These are phyloP conservation scores for Trichoderma atroviride DNA, from an alignment of 2,329 filamentous ascomycete species.

Conservation along the genomic window DNA sequence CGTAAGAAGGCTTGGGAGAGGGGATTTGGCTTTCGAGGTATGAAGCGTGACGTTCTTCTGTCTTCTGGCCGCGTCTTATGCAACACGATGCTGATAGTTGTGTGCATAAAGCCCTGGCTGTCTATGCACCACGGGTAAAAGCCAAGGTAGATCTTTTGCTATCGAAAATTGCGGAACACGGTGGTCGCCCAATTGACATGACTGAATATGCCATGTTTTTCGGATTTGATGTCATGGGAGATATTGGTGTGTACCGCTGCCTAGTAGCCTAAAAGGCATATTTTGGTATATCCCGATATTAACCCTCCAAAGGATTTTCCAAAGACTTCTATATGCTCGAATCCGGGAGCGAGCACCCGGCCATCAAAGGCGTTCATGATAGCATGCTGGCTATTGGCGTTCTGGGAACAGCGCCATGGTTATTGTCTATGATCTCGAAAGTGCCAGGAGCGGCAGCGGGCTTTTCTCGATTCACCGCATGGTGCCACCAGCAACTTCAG, in stretches of 20 bases:
- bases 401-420: neutral
- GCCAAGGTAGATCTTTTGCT: conserved; percentile 14
- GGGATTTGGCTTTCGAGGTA: conserved; percentile 20
- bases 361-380: conserved; percentile 14
- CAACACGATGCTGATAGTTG: neutral
- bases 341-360: conserved; percentile 2
- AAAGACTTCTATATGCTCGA: conserved; percentile 16
- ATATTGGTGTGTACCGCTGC: conserved; percentile 36
- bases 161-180: conserved; percentile 5
- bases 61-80: neutral
- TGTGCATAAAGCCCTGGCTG: neutral
- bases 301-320: neutral
- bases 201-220: conserved; percentile 42
- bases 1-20: conserved; percentile 15
- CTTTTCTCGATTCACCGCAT: conserved; percentile 36
- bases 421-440: conserved; percentile 38
- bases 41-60: neutral
- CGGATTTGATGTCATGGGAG: conserved; percentile 47
- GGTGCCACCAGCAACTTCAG: conserved; percentile 31
- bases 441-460: conserved; percentile 41
- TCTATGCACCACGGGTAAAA: conserved; percentile 11
- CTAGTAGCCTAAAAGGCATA: neutral
- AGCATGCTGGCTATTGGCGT: conserved; percentile 14
- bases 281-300: neutral
- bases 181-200: conserved; percentile 34